Evolutionary conservation across 768 basidiomycete genomes (phyloP).

Genomic region (Lactarius tabidus): DNA sequence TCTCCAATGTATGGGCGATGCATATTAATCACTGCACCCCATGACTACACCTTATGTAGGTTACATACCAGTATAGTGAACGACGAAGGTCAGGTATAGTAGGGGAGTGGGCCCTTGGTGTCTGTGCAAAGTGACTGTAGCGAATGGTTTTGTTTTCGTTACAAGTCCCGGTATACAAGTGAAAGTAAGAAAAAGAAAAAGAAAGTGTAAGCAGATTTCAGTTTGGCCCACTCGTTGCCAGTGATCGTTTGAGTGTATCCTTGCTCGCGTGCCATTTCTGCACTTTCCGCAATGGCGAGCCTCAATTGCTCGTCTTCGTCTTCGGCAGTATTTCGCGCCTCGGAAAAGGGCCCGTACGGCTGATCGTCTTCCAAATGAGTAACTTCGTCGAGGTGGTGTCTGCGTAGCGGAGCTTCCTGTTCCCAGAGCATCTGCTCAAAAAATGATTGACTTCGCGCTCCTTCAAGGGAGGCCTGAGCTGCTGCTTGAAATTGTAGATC

Average conservation of each 20-base stretch:
- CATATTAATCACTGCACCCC: no score
- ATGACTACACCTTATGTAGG: no score
- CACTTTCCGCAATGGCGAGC: conserved; percentile 59
- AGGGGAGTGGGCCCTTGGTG: no score
- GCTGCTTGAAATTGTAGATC: conserved; percentile 87
- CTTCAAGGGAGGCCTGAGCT: conserved; percentile 69
- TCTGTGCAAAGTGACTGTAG: no score
- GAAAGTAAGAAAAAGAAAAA: no score
- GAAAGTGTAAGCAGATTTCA: no score
- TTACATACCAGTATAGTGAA: no score
- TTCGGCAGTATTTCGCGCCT: conserved; percentile 31
- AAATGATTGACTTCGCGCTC: conserved; percentile 28
- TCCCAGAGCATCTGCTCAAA: conserved; percentile 40
- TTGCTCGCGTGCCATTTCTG: conserved; percentile 40
- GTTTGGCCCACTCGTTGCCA: no score
- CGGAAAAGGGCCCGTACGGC: conserved; percentile 10
- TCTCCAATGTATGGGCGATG: no score
- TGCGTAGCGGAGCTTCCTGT: conserved; percentile 57
- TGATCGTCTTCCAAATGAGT: conserved; percentile 27
- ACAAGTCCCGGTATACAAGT: no score
- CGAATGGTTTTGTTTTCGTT: no score
- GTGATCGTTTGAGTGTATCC: conserved; percentile 20
- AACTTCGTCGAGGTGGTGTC: conserved; percentile 37
- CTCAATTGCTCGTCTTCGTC: conserved; percentile 56
- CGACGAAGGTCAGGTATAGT: no score